These are phyloP conservation scores for Fusarium lateritium DNA, from an alignment of 2,329 filamentous ascomycete species.

Conservation along the genomic window DNA sequence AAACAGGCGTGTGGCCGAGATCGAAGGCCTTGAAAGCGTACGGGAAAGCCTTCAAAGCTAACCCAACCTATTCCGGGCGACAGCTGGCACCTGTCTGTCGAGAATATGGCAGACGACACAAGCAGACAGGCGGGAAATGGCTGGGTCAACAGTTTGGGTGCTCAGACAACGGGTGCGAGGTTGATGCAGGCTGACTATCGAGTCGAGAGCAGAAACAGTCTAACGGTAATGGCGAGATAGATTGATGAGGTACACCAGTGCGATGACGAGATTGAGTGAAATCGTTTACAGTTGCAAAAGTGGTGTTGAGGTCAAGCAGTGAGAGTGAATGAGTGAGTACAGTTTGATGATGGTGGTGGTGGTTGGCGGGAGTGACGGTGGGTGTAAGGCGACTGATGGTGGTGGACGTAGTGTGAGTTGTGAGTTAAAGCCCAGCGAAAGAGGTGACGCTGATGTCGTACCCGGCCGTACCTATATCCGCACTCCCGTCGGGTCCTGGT, in stretches of 20 bases:
- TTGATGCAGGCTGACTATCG: slow-evolving; percentile 22
- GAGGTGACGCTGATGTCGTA: slow-evolving; percentile 46
- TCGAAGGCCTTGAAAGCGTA: slow-evolving; percentile 38
- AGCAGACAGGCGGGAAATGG: slow-evolving; percentile 45
- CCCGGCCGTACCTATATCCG: slow-evolving; percentile 51
- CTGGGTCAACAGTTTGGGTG: slow-evolving; percentile 34
- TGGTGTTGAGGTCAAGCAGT: slow-evolving; percentile 43
- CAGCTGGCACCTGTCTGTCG: slow-evolving; percentile 45
- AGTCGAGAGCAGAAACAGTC: slow-evolving; percentile 15
- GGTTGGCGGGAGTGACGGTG: slow-evolving; percentile 45
- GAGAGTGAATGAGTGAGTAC: slow-evolving; percentile 17
- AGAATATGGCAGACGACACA: slow-evolving; percentile 43
- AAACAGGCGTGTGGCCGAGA: slow-evolving; percentile 39
- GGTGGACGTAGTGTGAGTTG: slow-evolving; percentile 41
- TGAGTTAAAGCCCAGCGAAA: slow-evolving; percentile 22
- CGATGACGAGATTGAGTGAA: slow-evolving; percentile 35
- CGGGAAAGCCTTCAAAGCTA: slow-evolving; percentile 40
- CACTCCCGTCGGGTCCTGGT: slow-evolving; percentile 22
- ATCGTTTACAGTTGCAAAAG: slow-evolving; percentile 33
- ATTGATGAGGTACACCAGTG: background rate
- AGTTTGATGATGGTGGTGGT: slow-evolving; percentile 31
- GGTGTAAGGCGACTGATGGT: slow-evolving; percentile 39
- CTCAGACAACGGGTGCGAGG: slow-evolving; percentile 28
- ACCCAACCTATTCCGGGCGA: slow-evolving; percentile 52
- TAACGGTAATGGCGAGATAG: slow-evolving; percentile 20